Evolutionary conservation across 495 filamentous ascomycete genomes (phyloP).

Genomic region (Elaphomyces granulatus): DNA sequence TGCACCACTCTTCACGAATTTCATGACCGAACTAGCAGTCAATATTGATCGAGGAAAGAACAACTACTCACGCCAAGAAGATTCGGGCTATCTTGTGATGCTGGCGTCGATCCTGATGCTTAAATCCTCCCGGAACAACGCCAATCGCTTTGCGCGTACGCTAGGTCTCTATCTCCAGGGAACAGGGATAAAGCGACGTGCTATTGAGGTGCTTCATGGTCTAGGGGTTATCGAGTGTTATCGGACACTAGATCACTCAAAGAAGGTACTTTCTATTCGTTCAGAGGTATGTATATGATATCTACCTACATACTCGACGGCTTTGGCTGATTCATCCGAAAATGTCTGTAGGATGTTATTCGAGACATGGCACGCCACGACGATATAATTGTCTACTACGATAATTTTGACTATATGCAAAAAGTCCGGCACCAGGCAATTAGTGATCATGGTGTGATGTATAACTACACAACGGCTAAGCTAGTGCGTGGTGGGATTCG

Average conservation of each 20-base stretch:
- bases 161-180: neutral
- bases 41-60: neutral
- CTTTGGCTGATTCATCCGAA: neutral
- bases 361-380: neutral
- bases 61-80: neutral
- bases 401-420: neutral
- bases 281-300: too few relatives aligned
- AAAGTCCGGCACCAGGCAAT: neutral
- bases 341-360: neutral
- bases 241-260: neutral
- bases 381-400: neutral
- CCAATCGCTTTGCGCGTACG: neutral
- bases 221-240: neutral
- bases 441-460: too few relatives aligned
- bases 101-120: neutral
- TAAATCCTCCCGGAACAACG: neutral
- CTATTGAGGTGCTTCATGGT: neutral
- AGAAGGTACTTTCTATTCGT: too few relatives aligned
- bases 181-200: neutral
- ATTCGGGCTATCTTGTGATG: neutral
- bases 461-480: neutral
- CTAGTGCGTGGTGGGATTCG: neutral
- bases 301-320: too few relatives aligned
- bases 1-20: neutral
- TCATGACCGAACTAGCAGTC: neutral